Evolutionary conservation across 768 basidiomycete genomes (phyloP).

Genomic region (Mycena amicta): DNA sequence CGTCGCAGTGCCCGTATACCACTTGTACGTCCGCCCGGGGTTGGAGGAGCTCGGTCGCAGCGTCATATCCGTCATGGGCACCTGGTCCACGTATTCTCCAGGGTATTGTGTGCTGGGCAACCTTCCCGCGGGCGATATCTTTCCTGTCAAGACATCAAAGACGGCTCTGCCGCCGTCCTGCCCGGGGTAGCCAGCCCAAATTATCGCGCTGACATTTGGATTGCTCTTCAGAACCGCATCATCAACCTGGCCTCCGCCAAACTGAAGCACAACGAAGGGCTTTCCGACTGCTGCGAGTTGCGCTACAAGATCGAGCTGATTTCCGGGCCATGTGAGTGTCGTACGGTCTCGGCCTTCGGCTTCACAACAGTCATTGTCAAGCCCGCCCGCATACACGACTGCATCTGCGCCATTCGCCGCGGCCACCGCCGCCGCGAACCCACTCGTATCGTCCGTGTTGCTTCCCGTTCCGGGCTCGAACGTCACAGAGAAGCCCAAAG

Average conservation of each 20-base stretch:
- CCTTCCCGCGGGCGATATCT: constrained; percentile 54
- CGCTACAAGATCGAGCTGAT: constrained; percentile 50
- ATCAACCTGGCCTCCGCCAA: constrained; percentile 61
- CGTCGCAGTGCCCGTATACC: constrained; percentile 54
- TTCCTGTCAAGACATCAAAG: constrained; percentile 54
- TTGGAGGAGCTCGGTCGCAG: constrained; percentile 49
- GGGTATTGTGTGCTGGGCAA: constrained; percentile 58
- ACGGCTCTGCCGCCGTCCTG: constrained; percentile 57
- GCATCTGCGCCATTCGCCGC: constrained; percentile 51
- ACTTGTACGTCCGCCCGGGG: constrained; percentile 61
- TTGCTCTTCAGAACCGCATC: constrained; percentile 46
- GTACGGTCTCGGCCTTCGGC: constrained; percentile 50
- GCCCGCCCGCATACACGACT: constrained; percentile 56
- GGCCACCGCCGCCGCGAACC: constrained; percentile 54
- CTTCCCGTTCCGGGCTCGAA: constrained; percentile 46
- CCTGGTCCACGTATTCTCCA: constrained; percentile 44
- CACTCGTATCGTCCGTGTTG: constrained; percentile 37
- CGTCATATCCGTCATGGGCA: constrained; percentile 61
- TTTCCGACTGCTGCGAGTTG: constrained; percentile 48
- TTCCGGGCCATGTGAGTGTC: constrained; percentile 55
- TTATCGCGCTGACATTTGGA: constrained; percentile 46
- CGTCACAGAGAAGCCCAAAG: constrained; percentile 48
- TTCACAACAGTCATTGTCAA: constrained; percentile 51
- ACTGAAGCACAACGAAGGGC: constrained; percentile 55
- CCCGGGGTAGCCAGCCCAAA: constrained; percentile 62